phyloP scores from a whole-genome alignment of 2,329 filamentous ascomycete species.

The Pseudocercospora macadamiae region DNA sequence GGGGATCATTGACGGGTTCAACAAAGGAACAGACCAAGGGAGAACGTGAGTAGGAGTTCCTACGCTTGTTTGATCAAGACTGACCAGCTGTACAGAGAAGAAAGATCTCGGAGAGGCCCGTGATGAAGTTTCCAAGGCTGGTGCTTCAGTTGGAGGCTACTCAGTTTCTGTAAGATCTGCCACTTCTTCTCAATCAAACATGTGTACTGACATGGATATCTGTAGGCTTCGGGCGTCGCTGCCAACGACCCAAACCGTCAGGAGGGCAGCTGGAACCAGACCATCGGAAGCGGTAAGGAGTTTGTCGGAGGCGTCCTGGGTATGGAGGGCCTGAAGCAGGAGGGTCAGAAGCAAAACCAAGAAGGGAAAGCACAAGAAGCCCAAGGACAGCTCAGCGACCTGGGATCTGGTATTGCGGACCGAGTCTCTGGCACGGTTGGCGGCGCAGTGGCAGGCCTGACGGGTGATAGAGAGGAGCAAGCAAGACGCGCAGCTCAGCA shows the following conservation, averaged over 20 bases:
- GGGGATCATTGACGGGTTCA: constrained; percentile 75
- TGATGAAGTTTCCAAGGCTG: constrained; percentile 73
- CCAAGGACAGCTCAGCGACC: constrained; percentile 76
- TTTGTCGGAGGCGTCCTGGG: constrained; percentile 74
- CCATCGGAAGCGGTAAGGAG: constrained; percentile 83
- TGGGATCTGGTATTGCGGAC: constrained; percentile 62
- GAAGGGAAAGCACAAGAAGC: constrained; percentile 82
- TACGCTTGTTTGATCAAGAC: background rate
- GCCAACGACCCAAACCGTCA: constrained; percentile 74
- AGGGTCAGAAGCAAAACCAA: constrained; percentile 76
- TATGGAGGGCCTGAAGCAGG: constrained; percentile 71
- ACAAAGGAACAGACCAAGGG: constrained; percentile 62
- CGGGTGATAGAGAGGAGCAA: constrained; percentile 56
- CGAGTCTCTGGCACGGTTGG: constrained; percentile 62
- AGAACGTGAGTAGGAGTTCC: constrained; percentile 16
- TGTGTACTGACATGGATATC: too few species aligned
- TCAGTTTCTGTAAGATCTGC: constrained; percentile 61
- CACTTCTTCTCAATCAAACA: too few species aligned
- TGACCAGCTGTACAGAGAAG: constrained; percentile 49
- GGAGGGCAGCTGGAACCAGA: constrained; percentile 82
- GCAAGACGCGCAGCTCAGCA: constrained; percentile 69
- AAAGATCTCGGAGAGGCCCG: constrained; percentile 68
- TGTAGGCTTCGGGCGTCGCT: constrained; percentile 64
- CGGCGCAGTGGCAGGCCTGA: constrained; percentile 69
- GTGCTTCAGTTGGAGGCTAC: constrained; percentile 72